Base-by-base conservation (phyloP, 306 rosid genomes). In the Vigna angularis region DNA sequence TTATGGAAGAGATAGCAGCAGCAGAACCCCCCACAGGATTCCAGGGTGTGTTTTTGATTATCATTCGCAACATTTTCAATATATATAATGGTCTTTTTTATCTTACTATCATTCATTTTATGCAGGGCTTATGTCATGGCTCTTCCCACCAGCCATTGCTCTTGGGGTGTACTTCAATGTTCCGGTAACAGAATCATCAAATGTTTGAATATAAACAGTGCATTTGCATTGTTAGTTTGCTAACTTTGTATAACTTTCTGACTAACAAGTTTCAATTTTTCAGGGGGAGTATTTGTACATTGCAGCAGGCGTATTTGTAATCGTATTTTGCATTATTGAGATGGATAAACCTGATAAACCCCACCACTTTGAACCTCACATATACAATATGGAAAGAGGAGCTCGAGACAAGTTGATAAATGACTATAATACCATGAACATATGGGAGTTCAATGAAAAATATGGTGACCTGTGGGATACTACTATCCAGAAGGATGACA, bases 281-380 rank as follows among this genome's bases (percentile, higher is more conserved):
- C 87, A 92, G 98, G 97, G 94, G 74, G 97, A 92, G 85, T 95
- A 92, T 81, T 68, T 95, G 44, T 92, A 80, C 86, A 95, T 95
- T 56, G 98, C 87, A 70, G 91, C 98, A 11, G 98, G 93, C 48
- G 15, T 92, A 63, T 95, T 90, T 73, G 83, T 95, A 48, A 56
- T 86, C 20, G 50, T 95, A 76, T 95, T 95, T 78, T 92, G 98
- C 87, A 87, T 95, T 18, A 95, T 95, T 69, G 98, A 95, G 86
- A 91, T 95, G 96, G 92, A 95, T 84, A 92, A 95, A 79, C 98
- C 98, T 53, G 98, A 95, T 78, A 68, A 92, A 67, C 97, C 98
- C 66, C 97, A 92, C 81, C 77, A 95, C 91, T 94, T 94, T 65
- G 98, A 95, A 69, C 98, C 98, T 77, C 88, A 92, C 75, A 90